These are phyloP conservation scores for Pyrrhoderma lamaoense DNA, from an alignment of 1,284 basidiomycete species.

Conservation along the genomic window DNA sequence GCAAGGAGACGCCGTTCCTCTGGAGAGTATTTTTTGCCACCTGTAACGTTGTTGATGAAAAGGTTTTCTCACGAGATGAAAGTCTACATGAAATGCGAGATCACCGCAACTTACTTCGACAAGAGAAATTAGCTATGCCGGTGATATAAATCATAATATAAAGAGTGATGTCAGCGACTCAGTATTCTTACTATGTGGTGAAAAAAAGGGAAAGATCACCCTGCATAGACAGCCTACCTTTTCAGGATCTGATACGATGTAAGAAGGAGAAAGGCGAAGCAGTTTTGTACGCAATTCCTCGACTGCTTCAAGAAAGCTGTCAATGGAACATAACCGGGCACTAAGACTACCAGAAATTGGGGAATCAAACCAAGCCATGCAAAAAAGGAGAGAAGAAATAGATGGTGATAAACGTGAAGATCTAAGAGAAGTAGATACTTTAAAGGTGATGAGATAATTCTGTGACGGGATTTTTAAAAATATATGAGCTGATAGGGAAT, in stretches of 20 bases:
- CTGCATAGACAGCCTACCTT: slow-evolving; percentile 3
- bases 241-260: slow-evolving; percentile 12
- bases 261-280: slow-evolving; percentile 13
- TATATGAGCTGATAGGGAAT: not conserved
- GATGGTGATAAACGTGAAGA: not conserved
- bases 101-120: slow-evolving; percentile 15
- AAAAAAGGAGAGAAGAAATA: not conserved
- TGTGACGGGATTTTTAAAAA: not conserved
- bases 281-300: slow-evolving; percentile 9
- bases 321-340: slow-evolving; percentile 7
- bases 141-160: not conserved
- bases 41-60: slow-evolving; percentile 2
- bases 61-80: slow-evolving; percentile 9
- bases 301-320: slow-evolving; percentile 10
- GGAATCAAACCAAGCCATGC: slow-evolving; percentile 9
- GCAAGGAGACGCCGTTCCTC: slow-evolving; percentile 11
- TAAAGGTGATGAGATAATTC: slow-evolving; percentile 1
- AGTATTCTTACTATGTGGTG: not conserved
- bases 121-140: slow-evolving; percentile 14
- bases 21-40: slow-evolving; percentile 16
- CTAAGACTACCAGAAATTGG: slow-evolving; percentile 7
- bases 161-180: slow-evolving; percentile 9
- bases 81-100: not conserved
- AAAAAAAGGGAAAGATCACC: not conserved
- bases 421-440: not conserved